Percentiles rank a stretch among this genome's conserved stretches.
Evolutionary conservation across 768 basidiomycete genomes (phyloP).

Genomic region (Phylloporus sp.): DNA sequence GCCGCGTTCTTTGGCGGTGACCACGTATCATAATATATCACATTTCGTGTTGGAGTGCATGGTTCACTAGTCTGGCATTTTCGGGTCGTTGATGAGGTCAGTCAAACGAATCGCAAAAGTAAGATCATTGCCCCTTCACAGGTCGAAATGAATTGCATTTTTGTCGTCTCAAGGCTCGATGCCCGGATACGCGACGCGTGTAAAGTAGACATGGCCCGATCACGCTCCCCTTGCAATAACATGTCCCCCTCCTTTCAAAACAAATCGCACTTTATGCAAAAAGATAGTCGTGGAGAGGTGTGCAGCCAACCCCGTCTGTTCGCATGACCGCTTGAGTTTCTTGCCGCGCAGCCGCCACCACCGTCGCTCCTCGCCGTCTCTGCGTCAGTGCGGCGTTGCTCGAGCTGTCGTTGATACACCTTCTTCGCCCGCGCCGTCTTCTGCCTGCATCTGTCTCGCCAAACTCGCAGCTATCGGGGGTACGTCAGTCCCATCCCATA

Average conservation of each 20-base stretch:
- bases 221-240: no score
- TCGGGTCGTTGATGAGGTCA: no score
- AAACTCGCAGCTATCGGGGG: constrained; percentile 60
- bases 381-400: constrained; percentile 10
- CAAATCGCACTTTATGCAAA: not conserved
- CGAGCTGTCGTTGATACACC: constrained; percentile 32
- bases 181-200: not conserved
- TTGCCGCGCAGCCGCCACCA: constrained; percentile 28
- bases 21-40: no score
- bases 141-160: no score
- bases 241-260: no score
- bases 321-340: constrained; percentile 53
- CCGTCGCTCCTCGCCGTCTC: constrained; percentile 8
- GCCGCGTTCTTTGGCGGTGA: no score
- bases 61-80: no score
- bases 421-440: constrained; percentile 62
- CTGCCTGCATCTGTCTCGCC: constrained; percentile 73
- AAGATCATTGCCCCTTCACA: no score
- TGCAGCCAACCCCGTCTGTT: not conserved
- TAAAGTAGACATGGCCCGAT: no score
- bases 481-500: not conserved
- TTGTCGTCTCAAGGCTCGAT: not conserved
- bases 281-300: no score
- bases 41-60: no score
- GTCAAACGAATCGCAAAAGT: no score